These are phyloP conservation scores for Symbiodinium natans DNA, from an alignment of 73 alveolate species.

Conservation along the genomic window DNA sequence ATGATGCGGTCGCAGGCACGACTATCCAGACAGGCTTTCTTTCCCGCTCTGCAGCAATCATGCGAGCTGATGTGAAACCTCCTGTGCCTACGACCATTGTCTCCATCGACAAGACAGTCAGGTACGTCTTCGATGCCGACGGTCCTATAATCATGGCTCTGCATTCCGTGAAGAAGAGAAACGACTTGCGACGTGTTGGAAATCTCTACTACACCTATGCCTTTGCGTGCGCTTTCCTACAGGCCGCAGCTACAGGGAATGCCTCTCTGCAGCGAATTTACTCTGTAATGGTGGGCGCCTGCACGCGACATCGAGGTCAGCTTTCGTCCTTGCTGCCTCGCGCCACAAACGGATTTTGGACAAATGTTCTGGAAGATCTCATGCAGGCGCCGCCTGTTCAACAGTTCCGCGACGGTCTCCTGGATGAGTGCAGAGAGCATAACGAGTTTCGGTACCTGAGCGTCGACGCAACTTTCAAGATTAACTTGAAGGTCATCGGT, in stretches of 20 bases:
- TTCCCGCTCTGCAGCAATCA: not conserved
- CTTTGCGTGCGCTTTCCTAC: not conserved
- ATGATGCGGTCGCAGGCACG: not conserved
- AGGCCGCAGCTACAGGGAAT: not conserved
- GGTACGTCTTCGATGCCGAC: not conserved
- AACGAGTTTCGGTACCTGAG: not conserved
- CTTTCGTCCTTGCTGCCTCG: not conserved
- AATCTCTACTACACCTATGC: not conserved
- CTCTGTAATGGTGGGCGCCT: not conserved
- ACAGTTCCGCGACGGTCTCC: not conserved
- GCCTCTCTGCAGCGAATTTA: not conserved
- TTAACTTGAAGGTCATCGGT: not conserved
- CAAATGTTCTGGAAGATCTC: not conserved
- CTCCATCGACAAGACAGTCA: not conserved
- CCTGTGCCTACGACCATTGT: not conserved
- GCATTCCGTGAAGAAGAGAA: not conserved
- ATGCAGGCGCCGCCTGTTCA: not conserved
- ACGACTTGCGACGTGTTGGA: not conserved
- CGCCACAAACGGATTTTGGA: not conserved
- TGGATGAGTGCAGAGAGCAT: not conserved
- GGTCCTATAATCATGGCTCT: not conserved
- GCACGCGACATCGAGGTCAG: not conserved
- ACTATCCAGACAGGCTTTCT: not conserved
- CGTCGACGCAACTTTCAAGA: not conserved
- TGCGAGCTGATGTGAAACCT: not conserved